Evolutionary conservation across 164 flowering plant species (phyloP).

Genomic region (Macadamia tetraphylla): DNA sequence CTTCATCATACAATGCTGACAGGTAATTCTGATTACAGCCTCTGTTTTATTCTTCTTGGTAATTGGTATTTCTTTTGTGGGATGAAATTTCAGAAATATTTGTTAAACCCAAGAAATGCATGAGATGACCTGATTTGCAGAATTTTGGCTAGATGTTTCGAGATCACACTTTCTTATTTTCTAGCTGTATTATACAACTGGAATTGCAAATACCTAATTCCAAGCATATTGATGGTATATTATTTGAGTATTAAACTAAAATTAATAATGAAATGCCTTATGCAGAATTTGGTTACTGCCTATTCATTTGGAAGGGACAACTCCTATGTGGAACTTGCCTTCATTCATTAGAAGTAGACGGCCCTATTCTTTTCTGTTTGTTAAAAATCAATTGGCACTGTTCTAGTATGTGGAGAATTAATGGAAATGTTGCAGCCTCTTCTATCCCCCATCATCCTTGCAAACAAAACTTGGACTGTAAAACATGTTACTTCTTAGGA

Average conservation of each 20-base stretch:
- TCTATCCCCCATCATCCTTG: too few relatives aligned
- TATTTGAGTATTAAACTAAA: too few relatives aligned
- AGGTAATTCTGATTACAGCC: conserved; percentile 36
- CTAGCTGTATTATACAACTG: too few relatives aligned
- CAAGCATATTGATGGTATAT: too few relatives aligned
- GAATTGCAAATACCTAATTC: too few relatives aligned
- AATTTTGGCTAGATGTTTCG: not conserved
- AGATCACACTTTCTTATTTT: not conserved
- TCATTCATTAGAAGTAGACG: not conserved
- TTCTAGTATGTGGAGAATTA: not conserved
- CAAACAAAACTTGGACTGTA: too few relatives aligned
- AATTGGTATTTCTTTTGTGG: not conserved
- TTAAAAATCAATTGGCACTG: too few relatives aligned
- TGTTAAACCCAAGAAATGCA: not conserved
- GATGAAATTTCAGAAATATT: not conserved
- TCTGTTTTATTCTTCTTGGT: conserved; percentile 1
- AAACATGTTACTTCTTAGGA: too few relatives aligned
- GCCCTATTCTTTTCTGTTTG: not conserved
- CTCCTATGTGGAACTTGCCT: not conserved
- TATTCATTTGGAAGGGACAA: too few relatives aligned
- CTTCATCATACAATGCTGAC: conserved; percentile 86
- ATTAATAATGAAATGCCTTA: too few relatives aligned
- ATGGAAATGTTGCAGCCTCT: too few relatives aligned
- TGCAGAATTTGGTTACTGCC: too few relatives aligned
- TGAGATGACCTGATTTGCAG: not conserved